phyloP scores from a whole-genome alignment of 495 filamentous ascomycete genomes.

The Aspergillus heteromorphus region DNA sequence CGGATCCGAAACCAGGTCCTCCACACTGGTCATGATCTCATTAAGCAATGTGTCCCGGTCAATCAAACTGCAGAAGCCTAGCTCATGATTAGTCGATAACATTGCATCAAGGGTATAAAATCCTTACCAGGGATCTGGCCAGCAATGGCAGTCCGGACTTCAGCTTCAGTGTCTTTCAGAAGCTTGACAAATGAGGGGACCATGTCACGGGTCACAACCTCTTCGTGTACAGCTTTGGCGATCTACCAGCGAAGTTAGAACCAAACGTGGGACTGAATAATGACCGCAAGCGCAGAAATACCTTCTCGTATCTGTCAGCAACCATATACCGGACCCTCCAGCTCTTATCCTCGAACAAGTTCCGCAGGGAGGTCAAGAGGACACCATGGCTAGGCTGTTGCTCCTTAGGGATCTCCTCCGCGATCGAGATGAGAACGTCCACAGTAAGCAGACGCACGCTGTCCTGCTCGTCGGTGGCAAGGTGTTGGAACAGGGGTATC shows the following conservation, averaged over 20 bases:
- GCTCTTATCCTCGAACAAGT: constrained; percentile 95
- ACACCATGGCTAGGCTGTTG: constrained; percentile 95
- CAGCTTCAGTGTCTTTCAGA: constrained; percentile 93
- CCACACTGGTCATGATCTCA: constrained; percentile 94
- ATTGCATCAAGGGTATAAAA: not conserved
- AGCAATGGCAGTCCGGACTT: constrained; percentile 94
- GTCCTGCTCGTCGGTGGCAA: constrained; percentile 93
- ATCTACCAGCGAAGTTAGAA: constrained; percentile 52
- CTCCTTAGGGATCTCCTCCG: constrained; percentile 95
- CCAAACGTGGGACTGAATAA: not conserved
- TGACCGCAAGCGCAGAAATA: constrained; percentile 23
- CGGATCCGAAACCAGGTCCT: constrained; percentile 90
- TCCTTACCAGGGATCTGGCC: constrained; percentile 85
- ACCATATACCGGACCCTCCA: constrained; percentile 99
- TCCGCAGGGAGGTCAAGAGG: constrained; percentile 81
- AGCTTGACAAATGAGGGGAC: constrained; percentile 97
- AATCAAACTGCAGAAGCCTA: constrained; percentile 86
- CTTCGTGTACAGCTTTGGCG: constrained; percentile 95
- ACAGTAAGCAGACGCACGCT: constrained; percentile 94
- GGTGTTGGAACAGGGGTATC: constrained; percentile 97
- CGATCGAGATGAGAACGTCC: constrained; percentile 92
- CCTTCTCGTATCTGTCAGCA: constrained; percentile 97
- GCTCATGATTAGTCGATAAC: constrained; percentile 14
- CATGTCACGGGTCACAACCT: constrained; percentile 88
- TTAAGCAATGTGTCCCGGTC: constrained; percentile 84